phyloP scores from a whole-genome alignment of 345 rosid genomes.

The Murraya paniculata region DNA sequence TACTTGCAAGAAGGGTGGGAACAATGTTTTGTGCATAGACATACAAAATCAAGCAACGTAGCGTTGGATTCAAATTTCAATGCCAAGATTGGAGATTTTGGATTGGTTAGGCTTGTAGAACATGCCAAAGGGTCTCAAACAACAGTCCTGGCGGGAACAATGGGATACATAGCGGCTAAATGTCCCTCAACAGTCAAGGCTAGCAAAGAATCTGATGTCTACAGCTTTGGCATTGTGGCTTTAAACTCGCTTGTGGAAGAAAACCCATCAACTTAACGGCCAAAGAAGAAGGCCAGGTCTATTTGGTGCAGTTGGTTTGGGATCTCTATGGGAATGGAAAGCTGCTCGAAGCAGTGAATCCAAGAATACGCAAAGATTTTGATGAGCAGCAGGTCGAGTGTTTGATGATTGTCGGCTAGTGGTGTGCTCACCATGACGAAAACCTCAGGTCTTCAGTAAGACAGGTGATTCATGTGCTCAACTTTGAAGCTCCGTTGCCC shows the following conservation, averaged over 20 bases:
- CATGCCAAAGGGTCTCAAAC: slow-evolving; percentile 11
- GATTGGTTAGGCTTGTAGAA: slow-evolving; percentile 14
- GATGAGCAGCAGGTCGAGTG: neutral
- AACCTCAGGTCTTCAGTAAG: slow-evolving; percentile 19
- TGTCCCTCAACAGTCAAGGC: slow-evolving; percentile 10
- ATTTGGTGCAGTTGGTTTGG: slow-evolving; percentile 14
- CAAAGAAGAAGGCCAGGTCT: neutral
- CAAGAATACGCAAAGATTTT: neutral
- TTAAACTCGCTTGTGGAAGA: slow-evolving; percentile 30
- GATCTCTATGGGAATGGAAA: slow-evolving; percentile 9
- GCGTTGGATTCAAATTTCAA: slow-evolving; percentile 19
- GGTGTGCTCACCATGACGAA: slow-evolving; percentile 19
- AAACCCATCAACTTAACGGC: neutral
- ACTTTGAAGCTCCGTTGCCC: slow-evolving; percentile 11
- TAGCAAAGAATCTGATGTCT: slow-evolving; percentile 34
- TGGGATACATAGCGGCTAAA: slow-evolving; percentile 22
- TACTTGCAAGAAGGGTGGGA: slow-evolving; percentile 22
- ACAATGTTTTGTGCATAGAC: slow-evolving; percentile 19
- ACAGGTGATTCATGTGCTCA: slow-evolving; percentile 6
- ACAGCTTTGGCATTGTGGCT: slow-evolving; percentile 37
- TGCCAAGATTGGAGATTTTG: slow-evolving; percentile 24
- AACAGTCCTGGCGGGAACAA: slow-evolving; percentile 18
- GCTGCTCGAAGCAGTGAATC: slow-evolving; percentile 5
- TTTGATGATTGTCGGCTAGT: slow-evolving; percentile 9
- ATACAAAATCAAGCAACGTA: slow-evolving; percentile 24